Percentiles rank a stretch among this genome's conserved stretches.
phyloP scores from a whole-genome alignment of 176 grass and related monocot species.

The Oryza meridionalis region DNA sequence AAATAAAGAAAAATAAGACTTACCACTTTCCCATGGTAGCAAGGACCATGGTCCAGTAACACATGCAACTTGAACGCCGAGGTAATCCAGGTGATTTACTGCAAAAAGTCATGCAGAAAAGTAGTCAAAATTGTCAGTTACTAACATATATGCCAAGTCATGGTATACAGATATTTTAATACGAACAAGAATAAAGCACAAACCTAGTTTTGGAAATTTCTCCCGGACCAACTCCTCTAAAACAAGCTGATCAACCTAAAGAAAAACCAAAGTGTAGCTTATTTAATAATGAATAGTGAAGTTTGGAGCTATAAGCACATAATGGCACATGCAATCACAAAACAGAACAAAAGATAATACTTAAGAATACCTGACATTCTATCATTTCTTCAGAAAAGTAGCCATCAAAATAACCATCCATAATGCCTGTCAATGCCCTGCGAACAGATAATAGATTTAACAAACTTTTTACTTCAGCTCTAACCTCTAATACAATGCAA shows the following conservation, averaged over 20 bases:
- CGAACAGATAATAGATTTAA: conserved; percentile 35
- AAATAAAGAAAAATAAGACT: conserved; percentile 49
- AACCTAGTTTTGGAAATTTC: conserved; percentile 95
- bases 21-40: conserved; percentile 99
- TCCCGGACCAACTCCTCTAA: conserved; percentile 93
- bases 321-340: conserved; percentile 29
- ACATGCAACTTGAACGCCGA: conserved; percentile 97
- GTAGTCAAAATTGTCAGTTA: conserved; percentile 27
- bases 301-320: conserved; percentile 24
- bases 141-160: conserved; percentile 14
- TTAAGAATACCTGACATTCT: conserved; percentile 78
- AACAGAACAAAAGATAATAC: conserved; percentile 27
- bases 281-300: conserved; percentile 30
- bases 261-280: conserved; percentile 29
- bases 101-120: conserved; percentile 39
- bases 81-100: conserved; percentile 99
- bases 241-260: conserved; percentile 96
- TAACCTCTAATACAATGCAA: conserved; percentile 15
- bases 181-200: conserved; percentile 16
- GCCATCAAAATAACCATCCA: conserved; percentile 97
- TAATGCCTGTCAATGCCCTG: conserved; percentile 93
- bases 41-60: conserved; percentile 98
- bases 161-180: conserved; percentile 30
- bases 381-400: conserved; percentile 99
- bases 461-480: conserved; percentile 30